These are phyloP conservation scores for Coniferiporia sulphurascens DNA, from an alignment of 1,284 basidiomycete genomes.

Conservation along the genomic window DNA sequence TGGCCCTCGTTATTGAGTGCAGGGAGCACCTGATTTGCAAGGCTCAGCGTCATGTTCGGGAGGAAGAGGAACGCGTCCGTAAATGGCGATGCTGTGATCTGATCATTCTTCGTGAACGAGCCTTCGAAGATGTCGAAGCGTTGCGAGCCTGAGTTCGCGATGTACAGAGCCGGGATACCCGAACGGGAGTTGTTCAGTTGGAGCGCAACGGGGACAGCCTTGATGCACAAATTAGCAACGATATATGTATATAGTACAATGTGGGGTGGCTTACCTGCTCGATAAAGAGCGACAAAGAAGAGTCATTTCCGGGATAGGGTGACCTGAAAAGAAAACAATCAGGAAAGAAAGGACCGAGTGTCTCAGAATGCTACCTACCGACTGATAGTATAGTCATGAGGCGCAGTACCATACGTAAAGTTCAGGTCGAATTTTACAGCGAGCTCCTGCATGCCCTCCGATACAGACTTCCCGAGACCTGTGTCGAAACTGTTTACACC, in stretches of 20 bases:
- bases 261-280: constrained; percentile 14
- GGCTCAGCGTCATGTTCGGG: constrained; percentile 40
- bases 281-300: constrained; percentile 56
- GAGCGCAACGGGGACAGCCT: constrained; percentile 54
- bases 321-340: constrained; percentile 31
- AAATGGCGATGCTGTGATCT: constrained; percentile 68
- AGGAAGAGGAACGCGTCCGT: constrained; percentile 56
- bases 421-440: constrained; percentile 49
- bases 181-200: constrained; percentile 57
- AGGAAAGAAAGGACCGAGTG: not conserved
- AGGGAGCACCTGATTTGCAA: constrained; percentile 51
- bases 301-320: constrained; percentile 64
- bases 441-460: constrained; percentile 48
- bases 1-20: constrained; percentile 42
- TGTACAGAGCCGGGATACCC: constrained; percentile 45
- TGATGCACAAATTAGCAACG: not conserved
- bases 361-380: constrained; percentile 35
- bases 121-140: constrained; percentile 71
- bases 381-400: constrained; percentile 64
- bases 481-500: constrained; percentile 54
- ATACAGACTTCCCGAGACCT: constrained; percentile 43
- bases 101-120: constrained; percentile 74
- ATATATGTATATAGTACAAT: not conserved
- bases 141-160: constrained; percentile 70
- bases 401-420: constrained; percentile 61